phyloP scores from a whole-genome alignment of 306 rosid species.

The Benincasa hispida region DNA sequence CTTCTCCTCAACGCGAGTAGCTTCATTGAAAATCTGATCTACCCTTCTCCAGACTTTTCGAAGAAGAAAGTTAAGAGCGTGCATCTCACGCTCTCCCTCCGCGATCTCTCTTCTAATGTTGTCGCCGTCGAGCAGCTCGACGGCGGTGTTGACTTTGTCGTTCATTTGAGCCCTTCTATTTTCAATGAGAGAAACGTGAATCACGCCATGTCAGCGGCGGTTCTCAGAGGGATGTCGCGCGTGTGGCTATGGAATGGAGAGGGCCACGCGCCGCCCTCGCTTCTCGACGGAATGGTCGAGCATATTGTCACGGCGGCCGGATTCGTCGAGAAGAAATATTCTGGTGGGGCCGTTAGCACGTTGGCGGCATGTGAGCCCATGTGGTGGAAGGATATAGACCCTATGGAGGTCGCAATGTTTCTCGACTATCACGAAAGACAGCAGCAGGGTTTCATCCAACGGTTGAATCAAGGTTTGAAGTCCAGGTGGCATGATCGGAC shows the following conservation, averaged over 20 bases:
- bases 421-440: conserved; percentile 26
- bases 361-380: conserved; percentile 11
- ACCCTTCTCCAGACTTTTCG: conserved; percentile 6
- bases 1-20: conserved; percentile 38
- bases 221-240: conserved; percentile 42
- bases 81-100: conserved; percentile 29
- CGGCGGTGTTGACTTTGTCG: conserved; percentile 1
- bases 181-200: conserved; percentile 18
- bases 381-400: conserved; percentile 40
- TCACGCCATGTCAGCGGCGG: conserved; percentile 16
- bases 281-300: conserved; percentile 52
- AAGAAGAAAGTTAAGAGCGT: conserved; percentile 33
- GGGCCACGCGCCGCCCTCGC: conserved; percentile 27
- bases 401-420: conserved; percentile 20
- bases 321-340: background rate
- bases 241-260: conserved; percentile 47
- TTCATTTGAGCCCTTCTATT: conserved; percentile 29
- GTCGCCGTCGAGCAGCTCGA: background rate
- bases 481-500: conserved; percentile 41
- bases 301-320: conserved; percentile 25
- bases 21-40: conserved; percentile 31
- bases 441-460: conserved; percentile 50
- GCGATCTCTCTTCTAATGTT: background rate
- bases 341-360: background rate
- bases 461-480: conserved; percentile 39